Base-by-base conservation (phyloP, 108 stramenopile genomes). In the Mayamaea pseudoterrestris region DNA sequence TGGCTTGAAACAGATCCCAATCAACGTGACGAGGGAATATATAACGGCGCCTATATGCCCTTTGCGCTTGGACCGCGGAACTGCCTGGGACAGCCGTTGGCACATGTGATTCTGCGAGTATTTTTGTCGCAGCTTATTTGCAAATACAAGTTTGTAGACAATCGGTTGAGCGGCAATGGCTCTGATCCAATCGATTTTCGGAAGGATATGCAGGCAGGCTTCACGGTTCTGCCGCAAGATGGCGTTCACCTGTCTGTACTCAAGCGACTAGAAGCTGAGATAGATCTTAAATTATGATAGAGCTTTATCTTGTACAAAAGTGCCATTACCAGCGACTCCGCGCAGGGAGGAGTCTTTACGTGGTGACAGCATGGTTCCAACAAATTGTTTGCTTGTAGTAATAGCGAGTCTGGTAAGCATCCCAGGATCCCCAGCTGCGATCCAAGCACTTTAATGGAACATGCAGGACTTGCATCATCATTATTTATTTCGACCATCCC, bases 141-240 rank as follows among this genome's bases (percentile, higher is more conserved):
- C 14, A 56, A 47, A 36, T 82, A 53, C 44, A 48, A 75, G 28
- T 80, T 86, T 30, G 42, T 62, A 9, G 80, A 81, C 51, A 54
- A 63, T 18, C 61, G 65, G 26, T 40, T 78, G 47, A 5, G 21
- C 22, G n/a, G 27, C 22, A 8, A 16, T 16, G 25, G 40, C 20
- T 11, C 40, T n/a, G 50, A 60, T 43, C 29, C 43, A 1, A 50
- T 20, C 11, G 37, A 53, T 21, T 50, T 84, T 35, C 49, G 78
- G 22, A 90, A 89, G 53, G 93, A 93, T 41, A 93, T 94, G 93
- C 89, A 94, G 60, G 93, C 89, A 46, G 93, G 93, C 5, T 94
- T 94, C 53, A 94, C 93, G 16, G 90, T 94, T 21, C 53, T 94
- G 8, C 93, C 93, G 1, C 68, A 61, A n/a, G 84, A 82, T 22